Evolutionary conservation across 1,284 basidiomycete genomes (phyloP), one percentile per base, ranked within the genome.

Genomic region (Rhodofomes roseus): DNA sequence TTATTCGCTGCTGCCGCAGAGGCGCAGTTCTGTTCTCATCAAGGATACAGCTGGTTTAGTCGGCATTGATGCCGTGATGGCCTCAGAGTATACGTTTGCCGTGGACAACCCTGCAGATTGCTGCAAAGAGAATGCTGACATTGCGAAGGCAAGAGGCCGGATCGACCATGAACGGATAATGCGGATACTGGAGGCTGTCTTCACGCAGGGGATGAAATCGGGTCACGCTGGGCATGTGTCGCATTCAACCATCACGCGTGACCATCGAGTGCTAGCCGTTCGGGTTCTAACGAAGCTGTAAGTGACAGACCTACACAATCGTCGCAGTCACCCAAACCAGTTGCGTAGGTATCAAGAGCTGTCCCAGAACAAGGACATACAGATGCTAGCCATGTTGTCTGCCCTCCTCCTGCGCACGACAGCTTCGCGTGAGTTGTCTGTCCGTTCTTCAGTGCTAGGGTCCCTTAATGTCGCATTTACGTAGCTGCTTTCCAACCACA

Each of bases 341-440:
- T 43, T 39, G 44, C 58, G 44, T 60, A 94, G 91, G 60, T 87
- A 93, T 63, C 67, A 74, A 1, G 82, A 90, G 61, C 79, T 93
- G 36, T 80, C 84, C 6, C 78, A 77, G 25, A 77, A 78, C 31
- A 89, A 84, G 64, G 92, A 96, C 68, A 72, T 94, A 0, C 92
- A 95, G 67, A 88, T 93, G 78, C 79, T 96, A 3, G 91, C 90
- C 0, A 87, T 95, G 78, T 68, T 95, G 0, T 81, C 91, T 0
- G 80, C 86, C 51, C 71, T 93, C 20, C 74, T 95, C 3, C 76
- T 93, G 3, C 60, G 64, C 12, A 61, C 70, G 2, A 63, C 43
- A 23, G 64, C 69, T 23, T 64, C 64, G 54, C 52, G 79, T 76
- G 59, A 59, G 73, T 56, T 2, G 41, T 39, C 20, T 51, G 7